Evolutionary conservation across 805 yeast species (phyloP).

Genomic region (Metschnikowia arizonensis): DNA sequence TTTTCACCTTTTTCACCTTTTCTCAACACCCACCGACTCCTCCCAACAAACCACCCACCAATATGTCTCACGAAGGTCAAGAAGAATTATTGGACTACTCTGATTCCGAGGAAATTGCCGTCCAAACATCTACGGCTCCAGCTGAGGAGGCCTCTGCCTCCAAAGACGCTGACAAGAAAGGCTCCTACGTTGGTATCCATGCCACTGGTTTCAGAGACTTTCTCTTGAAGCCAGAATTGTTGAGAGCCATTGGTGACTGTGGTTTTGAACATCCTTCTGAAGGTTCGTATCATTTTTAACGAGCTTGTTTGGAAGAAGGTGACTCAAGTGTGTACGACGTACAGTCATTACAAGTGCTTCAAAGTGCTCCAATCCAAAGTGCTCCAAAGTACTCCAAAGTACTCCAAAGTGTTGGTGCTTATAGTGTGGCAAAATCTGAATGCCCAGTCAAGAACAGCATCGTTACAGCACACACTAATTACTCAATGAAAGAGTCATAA

Average conservation of each 20-base stretch:
- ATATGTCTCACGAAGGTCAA: constrained; percentile 94
- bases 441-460: too few relatives aligned
- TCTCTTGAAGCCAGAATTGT: constrained; percentile 90
- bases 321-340: neutral
- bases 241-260: constrained; percentile 97
- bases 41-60: constrained; percentile 7
- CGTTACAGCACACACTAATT: neutral
- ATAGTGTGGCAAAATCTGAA: too few relatives aligned
- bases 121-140: constrained; percentile 48
- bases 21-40: constrained; percentile 3
- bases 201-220: constrained; percentile 98
- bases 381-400: too few relatives aligned
- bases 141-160: constrained; percentile 48
- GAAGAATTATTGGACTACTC: constrained; percentile 99
- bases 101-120: constrained; percentile 93
- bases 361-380: too few relatives aligned
- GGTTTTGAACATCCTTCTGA: constrained; percentile 99
- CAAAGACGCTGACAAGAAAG: constrained; percentile 77
- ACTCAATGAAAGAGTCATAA: neutral
- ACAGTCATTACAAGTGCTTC: neutral
- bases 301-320: constrained; percentile 5
- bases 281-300: constrained; percentile 57
- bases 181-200: constrained; percentile 96
- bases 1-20: constrained; percentile 4
- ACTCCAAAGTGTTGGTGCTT: too few relatives aligned